These are phyloP conservation scores for Penicillium occitanis DNA, from an alignment of 2,329 filamentous ascomycete genomes.

Conservation along the genomic window DNA sequence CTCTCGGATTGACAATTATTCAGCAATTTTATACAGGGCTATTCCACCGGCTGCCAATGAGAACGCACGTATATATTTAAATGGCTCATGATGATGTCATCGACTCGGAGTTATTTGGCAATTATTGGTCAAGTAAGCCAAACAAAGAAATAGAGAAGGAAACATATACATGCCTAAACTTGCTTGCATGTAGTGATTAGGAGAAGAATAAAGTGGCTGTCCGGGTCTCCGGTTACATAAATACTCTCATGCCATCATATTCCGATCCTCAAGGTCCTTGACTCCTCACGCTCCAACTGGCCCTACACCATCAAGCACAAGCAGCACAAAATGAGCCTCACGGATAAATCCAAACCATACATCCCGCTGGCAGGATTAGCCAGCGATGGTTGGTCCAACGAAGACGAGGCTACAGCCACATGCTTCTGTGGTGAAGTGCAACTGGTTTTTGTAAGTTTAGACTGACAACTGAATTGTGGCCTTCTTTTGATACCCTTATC, in stretches of 20 bases:
- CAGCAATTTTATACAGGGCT: background rate
- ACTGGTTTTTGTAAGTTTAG: conserved; percentile 10
- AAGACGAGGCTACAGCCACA: conserved; percentile 15
- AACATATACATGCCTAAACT: background rate
- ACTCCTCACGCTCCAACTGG: background rate
- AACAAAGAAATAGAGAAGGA: background rate
- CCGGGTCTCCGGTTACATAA: background rate
- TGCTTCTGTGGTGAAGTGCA: conserved; percentile 20
- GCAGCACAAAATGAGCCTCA: background rate
- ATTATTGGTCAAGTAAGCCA: background rate
- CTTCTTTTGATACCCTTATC: background rate
- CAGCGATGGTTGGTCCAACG: conserved; percentile 1
- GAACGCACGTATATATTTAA: background rate
- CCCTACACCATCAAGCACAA: background rate
- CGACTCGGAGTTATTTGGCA: background rate
- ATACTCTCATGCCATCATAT: background rate
- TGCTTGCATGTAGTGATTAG: background rate
- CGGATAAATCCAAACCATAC: background rate
- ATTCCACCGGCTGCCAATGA: background rate
- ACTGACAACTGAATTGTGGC: background rate
- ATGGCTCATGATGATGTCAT: background rate
- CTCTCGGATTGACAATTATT: background rate
- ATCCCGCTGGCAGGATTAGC: background rate
- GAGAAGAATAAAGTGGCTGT: background rate
- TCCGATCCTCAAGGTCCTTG: background rate